Conservation (phyloP, 139 green algal genomes). For the Nannochloris sp. region DNA sequence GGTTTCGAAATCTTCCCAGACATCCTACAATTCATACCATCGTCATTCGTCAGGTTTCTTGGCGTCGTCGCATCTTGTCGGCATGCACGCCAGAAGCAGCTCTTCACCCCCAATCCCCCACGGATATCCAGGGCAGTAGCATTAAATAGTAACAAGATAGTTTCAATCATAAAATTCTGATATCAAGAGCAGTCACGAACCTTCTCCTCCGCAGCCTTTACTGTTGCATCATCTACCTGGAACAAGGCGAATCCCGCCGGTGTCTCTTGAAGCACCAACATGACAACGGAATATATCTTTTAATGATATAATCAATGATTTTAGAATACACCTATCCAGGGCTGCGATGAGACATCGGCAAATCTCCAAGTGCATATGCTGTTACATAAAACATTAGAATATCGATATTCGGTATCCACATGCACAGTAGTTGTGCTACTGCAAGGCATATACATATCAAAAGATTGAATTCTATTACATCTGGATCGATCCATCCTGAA, state of each 20-base stretch:
- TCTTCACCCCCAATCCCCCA: conserved; percentile 5
- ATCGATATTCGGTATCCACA: no score
- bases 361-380: no score
- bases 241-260: conserved; percentile 94
- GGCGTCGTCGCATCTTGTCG: background rate
- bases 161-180: background rate
- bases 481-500: no score
- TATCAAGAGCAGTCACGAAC: conserved; percentile 32
- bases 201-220: conserved; percentile 65
- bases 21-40: conserved; percentile 46
- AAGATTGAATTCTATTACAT: no score
- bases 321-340: no score
- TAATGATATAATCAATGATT: no score
- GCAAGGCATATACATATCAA: no score
- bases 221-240: conserved; percentile 87
- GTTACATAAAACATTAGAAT: no score
- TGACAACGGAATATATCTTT: no score
- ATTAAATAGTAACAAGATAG: background rate
- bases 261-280: conserved; percentile 95
- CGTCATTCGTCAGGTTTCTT: background rate
- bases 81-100: conserved; percentile 2
- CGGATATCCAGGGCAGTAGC: background rate
- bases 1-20: conserved; percentile 77
- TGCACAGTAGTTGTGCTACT: no score
- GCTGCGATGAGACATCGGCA: no score